phyloP scores from a whole-genome alignment of 2,329 filamentous ascomycete genomes.

The Podosphaera fusca region DNA sequence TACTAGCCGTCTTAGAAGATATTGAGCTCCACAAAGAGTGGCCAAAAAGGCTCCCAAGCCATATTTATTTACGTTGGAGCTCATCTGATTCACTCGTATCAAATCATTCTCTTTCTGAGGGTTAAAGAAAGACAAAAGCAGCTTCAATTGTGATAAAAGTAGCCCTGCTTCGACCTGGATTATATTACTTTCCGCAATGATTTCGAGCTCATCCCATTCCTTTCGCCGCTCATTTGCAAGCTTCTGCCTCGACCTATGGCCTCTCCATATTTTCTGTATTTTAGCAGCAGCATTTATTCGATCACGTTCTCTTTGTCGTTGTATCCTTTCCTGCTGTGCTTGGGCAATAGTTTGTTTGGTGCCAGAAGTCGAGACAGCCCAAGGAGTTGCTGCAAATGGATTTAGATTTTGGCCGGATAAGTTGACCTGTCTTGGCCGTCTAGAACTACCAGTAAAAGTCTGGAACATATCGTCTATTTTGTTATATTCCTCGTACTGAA shows the following conservation, averaged over 20 bases:
- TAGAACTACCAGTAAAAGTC: constrained; percentile 72
- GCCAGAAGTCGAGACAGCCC: constrained; percentile 33
- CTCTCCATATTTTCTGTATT: constrained; percentile 68
- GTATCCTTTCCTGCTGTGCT: constrained; percentile 65
- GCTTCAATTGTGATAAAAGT: constrained; percentile 19
- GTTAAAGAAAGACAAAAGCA: constrained; percentile 29
- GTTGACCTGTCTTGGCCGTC: constrained; percentile 77
- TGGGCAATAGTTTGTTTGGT: constrained; percentile 59
- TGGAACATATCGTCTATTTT: constrained; percentile 45
- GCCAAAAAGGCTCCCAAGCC: constrained; percentile 17
- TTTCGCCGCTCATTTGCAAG: constrained; percentile 33
- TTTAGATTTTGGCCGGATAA: constrained; percentile 67
- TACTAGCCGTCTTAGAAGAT: constrained; percentile 9
- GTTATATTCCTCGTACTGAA: constrained; percentile 1
- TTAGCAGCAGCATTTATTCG: constrained; percentile 47
- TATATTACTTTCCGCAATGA: background rate
- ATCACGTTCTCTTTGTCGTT: constrained; percentile 60
- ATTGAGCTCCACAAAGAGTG: constrained; percentile 6
- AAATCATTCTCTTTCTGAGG: constrained; percentile 23
- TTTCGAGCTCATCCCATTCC: constrained; percentile 33
- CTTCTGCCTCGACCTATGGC: constrained; percentile 37
- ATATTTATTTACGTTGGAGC: constrained; percentile 10
- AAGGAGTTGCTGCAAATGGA: constrained; percentile 43
- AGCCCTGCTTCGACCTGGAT: constrained; percentile 15
- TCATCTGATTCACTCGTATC: constrained; percentile 23